These are phyloP conservation scores for Glonium stellatum DNA, from an alignment of 495 filamentous ascomycete genomes.

Conservation along the genomic window DNA sequence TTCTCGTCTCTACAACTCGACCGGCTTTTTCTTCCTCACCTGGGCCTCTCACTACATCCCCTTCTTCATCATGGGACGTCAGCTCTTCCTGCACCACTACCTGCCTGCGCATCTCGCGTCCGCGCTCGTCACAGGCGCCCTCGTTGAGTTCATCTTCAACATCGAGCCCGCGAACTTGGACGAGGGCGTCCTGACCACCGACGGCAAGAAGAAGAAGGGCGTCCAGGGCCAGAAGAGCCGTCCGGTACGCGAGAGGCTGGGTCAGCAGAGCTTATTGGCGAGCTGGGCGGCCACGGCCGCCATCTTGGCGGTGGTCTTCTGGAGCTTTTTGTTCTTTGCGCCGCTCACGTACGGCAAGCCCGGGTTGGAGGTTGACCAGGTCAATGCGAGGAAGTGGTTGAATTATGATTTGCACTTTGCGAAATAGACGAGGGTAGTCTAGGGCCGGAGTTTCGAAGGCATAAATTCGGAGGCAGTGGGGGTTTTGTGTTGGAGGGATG, in stretches of 20 bases:
- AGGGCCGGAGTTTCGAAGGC: no score
- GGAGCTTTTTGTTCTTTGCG: slow-evolving; percentile 85
- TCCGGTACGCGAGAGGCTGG: slow-evolving; percentile 71
- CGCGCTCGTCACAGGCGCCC: slow-evolving; percentile 86
- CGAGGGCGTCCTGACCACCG: slow-evolving; percentile 29
- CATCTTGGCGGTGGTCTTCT: slow-evolving; percentile 61
- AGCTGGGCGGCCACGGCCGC: slow-evolving; percentile 71
- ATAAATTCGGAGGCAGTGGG: no score
- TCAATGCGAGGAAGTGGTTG: slow-evolving; percentile 86
- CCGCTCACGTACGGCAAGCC: slow-evolving; percentile 93
- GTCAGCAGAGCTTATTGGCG: slow-evolving; percentile 65
- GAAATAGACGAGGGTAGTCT: slow-evolving; percentile 53
- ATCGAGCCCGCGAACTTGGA: slow-evolving; percentile 60
- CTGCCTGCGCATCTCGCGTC: slow-evolving; percentile 89
- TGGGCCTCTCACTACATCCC: slow-evolving; percentile 70
- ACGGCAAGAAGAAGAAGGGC: slow-evolving; percentile 45
- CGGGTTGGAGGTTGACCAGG: slow-evolving; percentile 74
- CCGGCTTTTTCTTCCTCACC: slow-evolving; percentile 94
- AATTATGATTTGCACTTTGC: slow-evolving; percentile 98
- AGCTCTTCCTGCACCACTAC: slow-evolving; percentile 70
- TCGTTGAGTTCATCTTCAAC: slow-evolving; percentile 95
- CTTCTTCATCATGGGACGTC: slow-evolving; percentile 70
- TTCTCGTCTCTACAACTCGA: slow-evolving; percentile 92
- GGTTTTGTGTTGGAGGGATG: no score
- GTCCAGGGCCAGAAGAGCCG: slow-evolving; percentile 52